Percentiles rank a stretch among this genome's conserved stretches.
These are phyloP conservation scores for Yamadazyma atmosphaerica DNA, from an alignment of 1,139 yeast species.

Conservation along the genomic window DNA sequence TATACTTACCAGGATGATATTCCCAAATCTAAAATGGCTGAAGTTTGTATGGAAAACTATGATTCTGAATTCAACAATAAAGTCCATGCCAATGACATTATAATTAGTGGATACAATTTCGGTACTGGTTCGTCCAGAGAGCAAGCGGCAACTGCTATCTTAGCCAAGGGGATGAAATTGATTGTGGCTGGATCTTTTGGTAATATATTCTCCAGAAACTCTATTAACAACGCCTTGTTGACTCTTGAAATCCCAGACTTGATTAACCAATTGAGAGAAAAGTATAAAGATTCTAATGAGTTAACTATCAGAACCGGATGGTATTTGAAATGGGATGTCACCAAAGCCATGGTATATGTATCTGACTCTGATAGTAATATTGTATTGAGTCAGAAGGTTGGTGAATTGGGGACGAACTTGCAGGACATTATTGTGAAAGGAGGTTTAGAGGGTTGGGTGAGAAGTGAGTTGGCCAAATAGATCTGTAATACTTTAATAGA, in stretches of 20 bases:
- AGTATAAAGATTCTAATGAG: constrained; percentile 57
- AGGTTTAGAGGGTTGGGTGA: constrained; percentile 98
- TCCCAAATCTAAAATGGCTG: constrained; percentile 92
- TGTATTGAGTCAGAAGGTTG: constrained; percentile 81
- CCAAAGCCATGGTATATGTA: constrained; percentile 76
- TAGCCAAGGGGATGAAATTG: constrained; percentile 89
- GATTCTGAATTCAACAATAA: constrained; percentile 82
- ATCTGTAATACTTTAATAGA: not conserved
- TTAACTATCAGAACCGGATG: constrained; percentile 94
- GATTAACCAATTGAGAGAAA: constrained; percentile 71
- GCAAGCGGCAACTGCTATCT: constrained; percentile 96
- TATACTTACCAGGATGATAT: constrained; percentile 98
- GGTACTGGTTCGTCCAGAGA: constrained; percentile 99
- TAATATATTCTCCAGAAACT: constrained; percentile 91
- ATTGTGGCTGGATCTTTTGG: constrained; percentile 98
- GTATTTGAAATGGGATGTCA: constrained; percentile 91
- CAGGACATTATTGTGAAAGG: constrained; percentile 97
- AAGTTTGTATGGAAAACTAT: constrained; percentile 98
- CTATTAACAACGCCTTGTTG: constrained; percentile 91
- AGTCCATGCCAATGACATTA: constrained; percentile 85
- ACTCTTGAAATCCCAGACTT: constrained; percentile 92
- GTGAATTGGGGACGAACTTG: constrained; percentile 90
- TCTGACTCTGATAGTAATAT: constrained; percentile 66
- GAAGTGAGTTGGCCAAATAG: constrained; percentile 55
- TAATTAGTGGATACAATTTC: constrained; percentile 89